Evolutionary conservation across 495 filamentous ascomycete species (phyloP), one percentile per base, ranked within the genome.

Genomic region (Aspergillus haitiensis): DNA sequence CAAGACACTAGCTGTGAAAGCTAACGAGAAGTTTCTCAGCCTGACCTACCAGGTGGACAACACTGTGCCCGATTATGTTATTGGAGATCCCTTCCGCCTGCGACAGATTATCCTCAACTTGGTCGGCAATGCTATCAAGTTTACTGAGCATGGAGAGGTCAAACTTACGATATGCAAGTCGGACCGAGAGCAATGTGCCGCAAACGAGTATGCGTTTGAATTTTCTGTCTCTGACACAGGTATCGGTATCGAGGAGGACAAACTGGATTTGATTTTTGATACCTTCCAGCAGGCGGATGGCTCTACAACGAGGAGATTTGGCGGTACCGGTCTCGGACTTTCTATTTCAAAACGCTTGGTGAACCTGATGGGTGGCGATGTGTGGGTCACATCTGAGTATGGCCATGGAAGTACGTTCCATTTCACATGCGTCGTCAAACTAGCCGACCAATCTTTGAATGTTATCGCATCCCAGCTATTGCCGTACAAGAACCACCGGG

Each of bases 241-340:
- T 53, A 99, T 99, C 68, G 94, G 94, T 65, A 98, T 99, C 61
- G 91, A 93, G 69, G 82, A 87, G 51, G 94, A 98, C 70, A 99
- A 99, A 77, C 84, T 98, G 31, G 92, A 97, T 71, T 76, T 98
- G 58, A 99, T 99, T 72, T 99, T 99, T 70, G 94, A 98, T 73
- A 99, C 94, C 12, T 99, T 99, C 86, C 95, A 97, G 68, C 94
- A 99, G 77, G 94, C 94, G 9, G 94, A 99, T 75, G 94, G 94
- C 35, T 97, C 93, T 8, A 99, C 95, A 66, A 99, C 94, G 9
- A 83, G 94, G 39, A 91, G 95, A 65, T 99, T 99, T 69, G 94
- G 94, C 69, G 94, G 94, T 64, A 99, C 94, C 31, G 94, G 94
- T 56, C 83, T 99, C 27, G 94, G 94, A 61, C 79, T 99, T 39